A percentile compares a stretch with the other conserved stretches of the same genome.
Conservation (phyloP, 768 basidiomycete genomes). For the Strobilomyces dryophilus region DNA sequence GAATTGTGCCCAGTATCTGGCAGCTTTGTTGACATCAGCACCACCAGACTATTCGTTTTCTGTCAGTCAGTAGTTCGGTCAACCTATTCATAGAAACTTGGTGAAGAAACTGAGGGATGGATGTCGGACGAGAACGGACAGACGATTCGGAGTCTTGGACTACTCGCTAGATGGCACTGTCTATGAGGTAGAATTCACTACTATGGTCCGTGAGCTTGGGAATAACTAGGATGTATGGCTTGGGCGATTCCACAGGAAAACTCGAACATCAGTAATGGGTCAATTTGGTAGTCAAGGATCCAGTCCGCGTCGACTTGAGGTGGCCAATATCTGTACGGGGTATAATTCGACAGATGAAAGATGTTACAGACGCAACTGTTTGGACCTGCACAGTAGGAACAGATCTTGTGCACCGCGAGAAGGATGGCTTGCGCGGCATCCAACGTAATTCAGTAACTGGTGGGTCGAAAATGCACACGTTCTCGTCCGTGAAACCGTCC, state of each 20-base stretch:
- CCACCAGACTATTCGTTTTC: conserved; percentile 43
- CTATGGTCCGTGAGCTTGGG: conserved; percentile 48
- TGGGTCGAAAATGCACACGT: too few species aligned
- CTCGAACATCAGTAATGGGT: background rate
- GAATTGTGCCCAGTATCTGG: too few species aligned
- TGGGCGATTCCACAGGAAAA: background rate
- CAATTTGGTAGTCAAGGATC: background rate
- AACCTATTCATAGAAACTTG: conserved; percentile 75
- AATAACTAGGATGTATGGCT: conserved; percentile 13
- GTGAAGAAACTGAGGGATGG: conserved; percentile 66
- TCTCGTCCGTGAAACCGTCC: too few species aligned
- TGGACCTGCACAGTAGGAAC: too few species aligned
- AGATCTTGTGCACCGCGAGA: too few species aligned
- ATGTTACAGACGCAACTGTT: too few species aligned
- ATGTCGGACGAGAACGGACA: too few species aligned
- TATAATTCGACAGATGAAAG: too few species aligned
- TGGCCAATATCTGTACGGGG: too few species aligned
- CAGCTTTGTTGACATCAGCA: conserved; percentile 87
- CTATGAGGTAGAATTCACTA: conserved; percentile 62
- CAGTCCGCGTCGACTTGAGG: too few species aligned
- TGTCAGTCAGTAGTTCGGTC: conserved; percentile 73
- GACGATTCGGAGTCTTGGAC: background rate
- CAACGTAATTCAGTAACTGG: too few species aligned
- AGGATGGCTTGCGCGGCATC: too few species aligned
- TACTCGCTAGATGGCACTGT: conserved; percentile 84